Evolutionary conservation across 495 filamentous ascomycete species (phyloP), one percentile per base, ranked within the genome.

Genomic region (Lasiosphaeria hispida): DNA sequence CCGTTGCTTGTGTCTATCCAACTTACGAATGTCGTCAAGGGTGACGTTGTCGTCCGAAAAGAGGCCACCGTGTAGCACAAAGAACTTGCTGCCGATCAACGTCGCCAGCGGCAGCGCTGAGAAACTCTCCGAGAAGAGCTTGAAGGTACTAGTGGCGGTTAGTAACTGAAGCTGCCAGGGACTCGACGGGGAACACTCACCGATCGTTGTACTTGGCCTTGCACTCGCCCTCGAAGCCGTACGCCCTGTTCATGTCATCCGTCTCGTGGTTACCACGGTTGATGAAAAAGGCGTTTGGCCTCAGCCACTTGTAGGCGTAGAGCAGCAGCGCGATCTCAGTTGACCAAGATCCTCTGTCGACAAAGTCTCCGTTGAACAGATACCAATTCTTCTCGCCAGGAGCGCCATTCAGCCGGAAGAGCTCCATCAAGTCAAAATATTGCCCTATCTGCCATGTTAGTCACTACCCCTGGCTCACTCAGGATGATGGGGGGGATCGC

Each of bases 241-340:
- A 97, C 23, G 94, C 92, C 69, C 90, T 85, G 78, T 99, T 99
- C 94, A 99, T 99, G 72, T 97, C 94, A 70, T 99, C 94, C 57
- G 94, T 97, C 75, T 99, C 94, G 77, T 99, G 94, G 74, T 99
- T 99, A 60, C 94, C 94, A 49, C 94, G 87, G 80, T 99, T 99
- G 58, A 99, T 78, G 85, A 96, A 99, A 75, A 99, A 90, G 39
- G 78, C 82, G 38, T 85, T 81, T 0, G 95, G 94, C 52, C 86
- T 86, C 62, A 99, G 73, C 92, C 90, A 96, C 76, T 99, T 99
- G 81, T 96, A 94, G 36, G 93, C 89, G 68, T 96, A 99, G 19
- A 99, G 82, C 30, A 96, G 81, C 19, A 99, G 79, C 10, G 91
- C 94, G 63, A 99, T 92, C 69, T 99, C 94, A 8, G 88, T 93